These are phyloP conservation scores for Postia placenta DNA, from an alignment of 768 basidiomycete genomes.

Conservation along the genomic window DNA sequence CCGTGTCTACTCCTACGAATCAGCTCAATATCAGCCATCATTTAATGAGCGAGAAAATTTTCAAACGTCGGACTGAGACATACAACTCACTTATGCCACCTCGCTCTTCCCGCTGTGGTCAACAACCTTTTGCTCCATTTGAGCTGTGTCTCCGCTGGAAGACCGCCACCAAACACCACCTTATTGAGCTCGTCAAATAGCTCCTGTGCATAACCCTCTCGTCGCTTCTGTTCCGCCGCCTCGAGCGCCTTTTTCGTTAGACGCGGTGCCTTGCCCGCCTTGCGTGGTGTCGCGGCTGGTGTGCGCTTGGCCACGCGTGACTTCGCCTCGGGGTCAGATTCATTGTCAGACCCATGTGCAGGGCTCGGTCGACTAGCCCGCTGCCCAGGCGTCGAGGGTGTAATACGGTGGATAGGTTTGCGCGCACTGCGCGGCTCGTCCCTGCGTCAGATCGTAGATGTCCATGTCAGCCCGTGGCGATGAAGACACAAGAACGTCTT, in stretches of 20 bases:
- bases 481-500: neutral
- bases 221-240: slow-evolving; percentile 37
- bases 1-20: slow-evolving; percentile 47
- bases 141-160: slow-evolving; percentile 51
- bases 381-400: slow-evolving; percentile 1
- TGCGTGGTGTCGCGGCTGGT: slow-evolving; percentile 6
- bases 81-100: slow-evolving; percentile 48
- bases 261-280: slow-evolving; percentile 14
- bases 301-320: neutral
- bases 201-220: slow-evolving; percentile 46
- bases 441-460: slow-evolving; percentile 17
- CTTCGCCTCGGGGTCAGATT: slow-evolving; percentile 1
- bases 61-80: neutral
- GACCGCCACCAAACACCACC: slow-evolving; percentile 44
- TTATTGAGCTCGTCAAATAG: slow-evolving; percentile 60
- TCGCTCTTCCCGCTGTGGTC: slow-evolving; percentile 67
- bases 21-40: neutral
- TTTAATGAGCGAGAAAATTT: neutral
- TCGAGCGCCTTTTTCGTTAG: slow-evolving; percentile 36
- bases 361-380: neutral
- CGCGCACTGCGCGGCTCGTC: slow-evolving; percentile 46
- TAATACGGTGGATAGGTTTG: slow-evolving; percentile 33
- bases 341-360: slow-evolving; percentile 2
- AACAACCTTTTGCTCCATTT: slow-evolving; percentile 63
- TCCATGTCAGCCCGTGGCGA: slow-evolving; percentile 26